Base-by-base conservation (phyloP, 768 basidiomycete species). In the Mycena venus region DNA sequence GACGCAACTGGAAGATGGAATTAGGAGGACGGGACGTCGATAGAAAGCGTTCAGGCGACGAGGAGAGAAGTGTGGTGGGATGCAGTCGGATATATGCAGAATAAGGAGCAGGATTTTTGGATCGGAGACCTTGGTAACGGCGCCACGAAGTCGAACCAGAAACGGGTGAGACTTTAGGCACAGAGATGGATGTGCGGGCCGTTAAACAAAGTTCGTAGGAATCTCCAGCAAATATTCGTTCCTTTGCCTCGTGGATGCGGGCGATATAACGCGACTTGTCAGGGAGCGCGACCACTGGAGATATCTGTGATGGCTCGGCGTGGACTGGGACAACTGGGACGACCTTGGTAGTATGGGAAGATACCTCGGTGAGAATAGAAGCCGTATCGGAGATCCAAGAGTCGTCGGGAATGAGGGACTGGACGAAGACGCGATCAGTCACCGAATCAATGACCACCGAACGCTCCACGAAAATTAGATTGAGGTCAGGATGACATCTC, bases 161-260 rank as follows among this genome's bases (percentile, higher is more conserved):
- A 49, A 68, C 47, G 56, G 72, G 32, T 19, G 76, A 64, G 34
- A 82, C 76, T 62, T 84, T 82, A 36, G 88, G 88, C 51, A 91
- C 79, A 14, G 86, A 83, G 61, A 96, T 86, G 40, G 82, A 88
- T 23, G 94, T 94, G 15, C 87, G 90, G 6, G 94, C 93, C 2
- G 97, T 98, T 36, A 98, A 85, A 76, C 97, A 98, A 40, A 99
- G 89, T 81, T 99, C 97, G 83, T 99, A 99, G 3, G 95, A 95
- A 80, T 98, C 94, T 4, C 97, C 97, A 34, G 92, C 88, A 72
- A 88, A 93, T 44, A 98, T 90, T 73, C 89, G 87, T 68, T 95
- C 91, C 79, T 96, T 91, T 15, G 95, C 94, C 65, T 85, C 79
- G 23, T 89, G 84, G 76, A 98, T 96, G 21, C 90, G 90, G 31